Base-by-base conservation (phyloP, 1,284 basidiomycete genomes). In the Moniliella sp. region DNA sequence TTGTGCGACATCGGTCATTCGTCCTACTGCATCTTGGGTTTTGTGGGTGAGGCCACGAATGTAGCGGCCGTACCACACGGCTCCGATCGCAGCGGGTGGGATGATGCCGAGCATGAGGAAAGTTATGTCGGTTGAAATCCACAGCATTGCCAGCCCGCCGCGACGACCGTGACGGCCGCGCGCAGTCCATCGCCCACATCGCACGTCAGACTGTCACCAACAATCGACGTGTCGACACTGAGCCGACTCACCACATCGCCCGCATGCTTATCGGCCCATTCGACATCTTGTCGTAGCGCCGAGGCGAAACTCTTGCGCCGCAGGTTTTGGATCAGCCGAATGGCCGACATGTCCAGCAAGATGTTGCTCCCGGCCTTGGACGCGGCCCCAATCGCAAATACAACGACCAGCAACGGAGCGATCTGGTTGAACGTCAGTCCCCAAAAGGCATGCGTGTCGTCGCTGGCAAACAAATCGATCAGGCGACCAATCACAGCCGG, bases 51-150 rank as follows among this genome's bases (percentile, higher is more conserved):
- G 69, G 43, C 75, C 76, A 53, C 88, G 84, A 30, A 97, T 65
- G 62, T 93, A 97, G 10, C 83, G 73, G 36, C 88, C 88, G 56
- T 94, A 97, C 58, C 84, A 81, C 11, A 94, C 86, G 28, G 84
- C 86, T 42, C 83, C 86, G 36, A 97, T 69, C 4, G 84, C 88
- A 5, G 94, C 76, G 0, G 88, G 88, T 4, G 88, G 91, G 0
- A 97, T 84, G 32, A 93, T 74, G 13, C 75, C 73, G 39, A 94
- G 70, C 88, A 94, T 94, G 39, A 94, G 68, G 30, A 80, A 60
- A 0, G 88, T 93, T 36, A 97, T 65, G 34, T 76, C 76, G 0
- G 81, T 76, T 1, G 84, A 93, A 40, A 94, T 73, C 64, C 78
- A 84, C 49, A 94, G 76, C 88, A 97, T 97, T 34, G 84, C 81